A percentile compares a stretch with the other conserved stretches of the same genome.
These are phyloP conservation scores for Ormosia semicastrata DNA, from an alignment of 306 rosid genomes.

Conservation along the genomic window DNA sequence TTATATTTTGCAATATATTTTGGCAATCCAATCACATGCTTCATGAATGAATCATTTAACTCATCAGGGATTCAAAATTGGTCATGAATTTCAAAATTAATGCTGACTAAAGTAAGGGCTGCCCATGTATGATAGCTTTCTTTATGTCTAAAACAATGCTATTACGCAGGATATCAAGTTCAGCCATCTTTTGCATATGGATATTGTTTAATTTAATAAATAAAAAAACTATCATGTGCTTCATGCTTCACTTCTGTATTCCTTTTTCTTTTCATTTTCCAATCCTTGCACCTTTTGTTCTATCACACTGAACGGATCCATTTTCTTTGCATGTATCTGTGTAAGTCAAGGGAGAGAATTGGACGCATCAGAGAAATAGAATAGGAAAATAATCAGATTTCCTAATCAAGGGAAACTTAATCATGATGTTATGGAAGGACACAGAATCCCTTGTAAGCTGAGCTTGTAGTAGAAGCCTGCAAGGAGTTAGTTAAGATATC, in stretches of 20 bases:
- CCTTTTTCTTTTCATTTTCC: neutral
- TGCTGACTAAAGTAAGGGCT: neutral
- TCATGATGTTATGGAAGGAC: neutral
- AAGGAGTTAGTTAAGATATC: conserved; percentile 34
- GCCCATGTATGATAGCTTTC: neutral
- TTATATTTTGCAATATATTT: neutral
- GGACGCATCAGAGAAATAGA: neutral
- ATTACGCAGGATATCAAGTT: neutral
- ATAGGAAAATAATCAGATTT: neutral
- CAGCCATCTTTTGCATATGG: neutral
- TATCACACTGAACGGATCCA: neutral
- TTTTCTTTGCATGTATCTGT: neutral
- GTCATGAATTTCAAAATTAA: neutral
- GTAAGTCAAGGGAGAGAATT: neutral
- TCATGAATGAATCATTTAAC: neutral
- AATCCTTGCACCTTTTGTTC: neutral
- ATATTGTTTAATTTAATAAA: neutral
- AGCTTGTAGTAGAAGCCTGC: neutral
- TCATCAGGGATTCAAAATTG: neutral
- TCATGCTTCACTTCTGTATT: neutral
- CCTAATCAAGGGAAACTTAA: neutral
- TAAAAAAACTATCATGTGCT: neutral
- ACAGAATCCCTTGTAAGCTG: neutral
- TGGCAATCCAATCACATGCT: neutral
- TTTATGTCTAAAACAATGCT: neutral